phyloP scores from a whole-genome alignment of 1,139 yeast genomes.

The Oligophagozyma castellii region DNA sequence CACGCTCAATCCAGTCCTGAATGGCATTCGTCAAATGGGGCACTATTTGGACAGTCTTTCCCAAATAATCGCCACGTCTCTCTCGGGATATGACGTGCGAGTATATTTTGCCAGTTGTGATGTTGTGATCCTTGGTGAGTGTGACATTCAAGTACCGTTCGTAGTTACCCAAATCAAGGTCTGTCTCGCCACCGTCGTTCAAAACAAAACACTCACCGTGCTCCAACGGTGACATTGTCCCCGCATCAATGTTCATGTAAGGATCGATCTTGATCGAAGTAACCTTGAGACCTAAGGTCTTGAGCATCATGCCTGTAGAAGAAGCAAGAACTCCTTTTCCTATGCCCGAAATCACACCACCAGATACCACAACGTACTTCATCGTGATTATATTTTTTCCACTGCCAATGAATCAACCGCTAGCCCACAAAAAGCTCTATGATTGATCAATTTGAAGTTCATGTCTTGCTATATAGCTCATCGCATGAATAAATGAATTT shows the following conservation, averaged over 20 bases:
- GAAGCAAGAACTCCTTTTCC: slow-evolving; percentile 97
- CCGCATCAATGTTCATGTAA: slow-evolving; percentile 97
- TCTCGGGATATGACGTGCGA: slow-evolving; percentile 88
- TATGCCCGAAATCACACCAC: slow-evolving; percentile 97
- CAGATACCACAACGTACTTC: slow-evolving; percentile 99
- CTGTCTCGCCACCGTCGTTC: slow-evolving; percentile 98
- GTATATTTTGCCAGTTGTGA: slow-evolving; percentile 95
- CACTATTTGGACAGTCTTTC: slow-evolving; percentile 98
- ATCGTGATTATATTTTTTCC: slow-evolving; percentile 33
- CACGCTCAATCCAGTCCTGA: slow-evolving; percentile 97
- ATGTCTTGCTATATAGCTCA: too few species aligned
- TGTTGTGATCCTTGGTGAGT: slow-evolving; percentile 84
- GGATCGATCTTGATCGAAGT: slow-evolving; percentile 98
- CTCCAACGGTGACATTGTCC: slow-evolving; percentile 98
- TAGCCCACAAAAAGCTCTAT: too few species aligned
- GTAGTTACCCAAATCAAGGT: slow-evolving; percentile 92
- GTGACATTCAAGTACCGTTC: slow-evolving; percentile 93
- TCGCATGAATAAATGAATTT: too few species aligned
- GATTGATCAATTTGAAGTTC: too few species aligned
- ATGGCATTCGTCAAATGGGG: slow-evolving; percentile 96
- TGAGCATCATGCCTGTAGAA: slow-evolving; percentile 87
- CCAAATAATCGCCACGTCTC: slow-evolving; percentile 93
- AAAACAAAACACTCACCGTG: slow-evolving; percentile 98
- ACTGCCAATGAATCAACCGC: too few species aligned
- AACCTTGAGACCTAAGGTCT: slow-evolving; percentile 86